A percentile compares a stretch with the other conserved stretches of the same genome.
Evolutionary conservation across 2,329 filamentous ascomycete species (phyloP).

Genomic region (Colletotrichum cereale): DNA sequence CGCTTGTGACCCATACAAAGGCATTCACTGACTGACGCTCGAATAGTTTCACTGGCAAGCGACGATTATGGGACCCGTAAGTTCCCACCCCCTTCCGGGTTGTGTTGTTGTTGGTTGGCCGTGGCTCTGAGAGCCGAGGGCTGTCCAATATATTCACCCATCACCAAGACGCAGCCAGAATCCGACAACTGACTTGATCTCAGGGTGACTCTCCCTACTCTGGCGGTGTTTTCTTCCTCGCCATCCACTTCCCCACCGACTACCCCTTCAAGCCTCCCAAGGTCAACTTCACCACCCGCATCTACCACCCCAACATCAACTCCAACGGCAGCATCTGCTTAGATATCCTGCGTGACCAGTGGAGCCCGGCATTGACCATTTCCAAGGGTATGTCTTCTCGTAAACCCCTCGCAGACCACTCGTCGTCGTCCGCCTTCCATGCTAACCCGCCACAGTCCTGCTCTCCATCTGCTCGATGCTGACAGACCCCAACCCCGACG

Average conservation of each 20-base stretch:
- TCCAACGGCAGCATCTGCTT: slow-evolving; percentile 99
- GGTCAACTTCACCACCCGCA: slow-evolving; percentile 99
- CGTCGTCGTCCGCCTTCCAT: background rate
- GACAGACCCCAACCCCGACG: slow-evolving; percentile 98
- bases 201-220: slow-evolving; percentile 97
- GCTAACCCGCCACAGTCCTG: slow-evolving; percentile 71
- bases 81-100: slow-evolving; percentile 53
- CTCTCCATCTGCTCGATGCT: slow-evolving; percentile 99
- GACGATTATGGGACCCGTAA: slow-evolving; percentile 99
- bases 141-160: background rate
- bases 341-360: slow-evolving; percentile 98
- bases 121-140: background rate
- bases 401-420: too few relatives aligned
- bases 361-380: slow-evolving; percentile 98
- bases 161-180: background rate
- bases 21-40: slow-evolving; percentile 26
- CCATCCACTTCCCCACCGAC: slow-evolving; percentile 99
- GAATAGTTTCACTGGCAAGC: slow-evolving; percentile 99
- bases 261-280: slow-evolving; percentile 99
- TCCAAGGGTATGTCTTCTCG: slow-evolving; percentile 81
- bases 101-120: background rate
- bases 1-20: background rate
- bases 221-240: slow-evolving; percentile 98
- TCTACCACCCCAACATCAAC: slow-evolving; percentile 99
- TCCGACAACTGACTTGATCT: background rate